A percentile compares a stretch with the other conserved stretches of the same genome.
These are phyloP conservation scores for Cenococcum geophilum DNA, from an alignment of 495 filamentous ascomycete genomes.

Conservation along the genomic window DNA sequence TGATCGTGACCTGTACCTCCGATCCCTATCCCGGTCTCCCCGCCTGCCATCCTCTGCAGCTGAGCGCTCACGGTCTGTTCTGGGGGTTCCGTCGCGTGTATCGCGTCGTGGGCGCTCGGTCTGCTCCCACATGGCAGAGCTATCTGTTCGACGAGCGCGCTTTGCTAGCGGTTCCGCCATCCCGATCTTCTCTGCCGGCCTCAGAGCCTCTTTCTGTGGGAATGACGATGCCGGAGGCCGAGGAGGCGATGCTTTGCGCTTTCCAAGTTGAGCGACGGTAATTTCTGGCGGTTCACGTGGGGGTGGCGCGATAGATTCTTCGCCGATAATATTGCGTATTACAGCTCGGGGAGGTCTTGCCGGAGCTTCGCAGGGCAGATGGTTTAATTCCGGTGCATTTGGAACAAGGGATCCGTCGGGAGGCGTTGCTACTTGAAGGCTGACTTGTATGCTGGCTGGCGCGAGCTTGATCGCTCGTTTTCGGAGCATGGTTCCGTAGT, in stretches of 20 bases:
- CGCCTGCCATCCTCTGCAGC: conserved; percentile 20
- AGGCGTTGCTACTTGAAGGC: not conserved
- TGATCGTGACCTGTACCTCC: conserved; percentile 36
- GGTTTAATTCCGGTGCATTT: not conserved
- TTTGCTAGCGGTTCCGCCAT: conserved; percentile 54
- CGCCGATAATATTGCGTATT: no score
- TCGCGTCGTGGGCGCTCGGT: conserved; percentile 34
- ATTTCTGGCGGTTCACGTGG: not conserved
- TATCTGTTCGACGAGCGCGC: conserved; percentile 48
- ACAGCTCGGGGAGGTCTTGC: not conserved
- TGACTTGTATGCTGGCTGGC: not conserved
- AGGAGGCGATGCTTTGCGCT: not conserved
- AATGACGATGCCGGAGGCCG: not conserved
- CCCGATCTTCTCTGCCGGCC: not conserved
- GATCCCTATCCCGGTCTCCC: conserved; percentile 2
- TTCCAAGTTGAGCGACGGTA: not conserved
- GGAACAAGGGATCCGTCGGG: not conserved
- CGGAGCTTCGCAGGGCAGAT: not conserved
- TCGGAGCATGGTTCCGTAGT: not conserved
- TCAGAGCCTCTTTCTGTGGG: no score
- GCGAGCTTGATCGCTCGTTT: not conserved
- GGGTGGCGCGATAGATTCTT: not conserved
- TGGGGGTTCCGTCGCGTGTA: conserved; percentile 13
- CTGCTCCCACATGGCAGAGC: conserved; percentile 50
- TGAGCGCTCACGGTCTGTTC: conserved; percentile 33